phyloP scores from a whole-genome alignment of 1,284 basidiomycete species.

The Cryptococcus sp. region DNA sequence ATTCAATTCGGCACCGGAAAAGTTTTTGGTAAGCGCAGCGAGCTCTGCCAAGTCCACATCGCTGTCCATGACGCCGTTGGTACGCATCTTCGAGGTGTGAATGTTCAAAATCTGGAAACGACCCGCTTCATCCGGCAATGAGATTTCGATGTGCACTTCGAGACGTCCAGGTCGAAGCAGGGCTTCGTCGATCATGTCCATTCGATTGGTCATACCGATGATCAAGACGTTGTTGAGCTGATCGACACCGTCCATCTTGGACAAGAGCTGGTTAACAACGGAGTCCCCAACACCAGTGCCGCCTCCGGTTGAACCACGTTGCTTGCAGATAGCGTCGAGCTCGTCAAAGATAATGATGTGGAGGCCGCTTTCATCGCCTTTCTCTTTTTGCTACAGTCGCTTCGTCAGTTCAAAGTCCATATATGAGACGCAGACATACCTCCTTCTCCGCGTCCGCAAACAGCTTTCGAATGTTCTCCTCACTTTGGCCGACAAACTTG shows the following conservation, averaged over 20 bases:
- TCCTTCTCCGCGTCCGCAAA: constrained; percentile 98
- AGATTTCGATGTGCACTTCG: constrained; percentile 99
- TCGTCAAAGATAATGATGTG: constrained; percentile 99
- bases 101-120: constrained; percentile 93
- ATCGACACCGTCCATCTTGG: constrained; percentile 99
- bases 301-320: constrained; percentile 80
- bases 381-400: constrained; percentile 79
- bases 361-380: constrained; percentile 95
- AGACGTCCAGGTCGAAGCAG: constrained; percentile 95
- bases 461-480: constrained; percentile 97
- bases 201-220: constrained; percentile 99
- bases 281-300: constrained; percentile 99
- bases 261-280: constrained; percentile 96
- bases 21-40: constrained; percentile 89
- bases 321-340: constrained; percentile 97
- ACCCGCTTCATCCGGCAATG: constrained; percentile 90
- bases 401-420: constrained; percentile 3
- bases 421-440: constrained; percentile 54
- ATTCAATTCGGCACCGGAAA: constrained; percentile 93
- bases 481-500: constrained; percentile 97
- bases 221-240: constrained; percentile 99
- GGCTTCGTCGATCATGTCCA: constrained; percentile 99
- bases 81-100: constrained; percentile 92
- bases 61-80: constrained; percentile 82
- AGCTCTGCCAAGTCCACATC: constrained; percentile 88